Conservation (phyloP, 257 asterid genomes). For the Thymus quinquecostatus region DNA sequence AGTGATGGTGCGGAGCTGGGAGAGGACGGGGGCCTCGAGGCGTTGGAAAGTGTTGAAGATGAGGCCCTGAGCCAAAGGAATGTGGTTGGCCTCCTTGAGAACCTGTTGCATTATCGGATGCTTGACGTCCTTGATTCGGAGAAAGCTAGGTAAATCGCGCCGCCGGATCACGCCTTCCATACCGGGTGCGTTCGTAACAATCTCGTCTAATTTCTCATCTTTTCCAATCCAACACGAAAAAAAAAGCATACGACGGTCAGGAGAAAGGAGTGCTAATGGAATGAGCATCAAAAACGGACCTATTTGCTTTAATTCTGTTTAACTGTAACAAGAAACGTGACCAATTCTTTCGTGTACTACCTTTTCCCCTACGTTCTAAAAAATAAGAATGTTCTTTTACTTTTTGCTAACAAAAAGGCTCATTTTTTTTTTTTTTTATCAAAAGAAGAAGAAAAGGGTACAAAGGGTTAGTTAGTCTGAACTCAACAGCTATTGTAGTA, state of each 20-base stretch:
- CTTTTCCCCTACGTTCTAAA: no score
- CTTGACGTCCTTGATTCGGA: constrained; percentile 37
- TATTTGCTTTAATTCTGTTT: neutral
- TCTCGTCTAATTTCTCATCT: constrained; percentile 55
- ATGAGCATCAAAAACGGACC: neutral
- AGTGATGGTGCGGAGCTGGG: constrained; percentile 38
- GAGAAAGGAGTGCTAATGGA: neutral
- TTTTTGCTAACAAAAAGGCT: no score
- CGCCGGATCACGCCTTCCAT: constrained; percentile 71
- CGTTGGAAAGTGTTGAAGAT: constrained; percentile 75
- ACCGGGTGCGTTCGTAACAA: constrained; percentile 44
- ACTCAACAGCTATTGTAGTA: no score
- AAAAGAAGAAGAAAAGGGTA: no score
- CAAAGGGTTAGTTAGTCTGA: no score
- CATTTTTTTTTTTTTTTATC: no score
- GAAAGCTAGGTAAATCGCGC: constrained; percentile 71
- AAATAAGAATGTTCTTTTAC: no score
- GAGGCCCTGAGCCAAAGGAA: constrained; percentile 58
- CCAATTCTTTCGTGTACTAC: no score
- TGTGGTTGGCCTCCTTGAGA: constrained; percentile 39
- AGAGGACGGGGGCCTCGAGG: constrained; percentile 53
- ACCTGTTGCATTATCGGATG: constrained; percentile 32
- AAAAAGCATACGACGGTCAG: neutral
- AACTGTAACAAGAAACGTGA: no score
- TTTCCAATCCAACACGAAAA: neutral